These are phyloP conservation scores for Spiromastix sp. DNA, from an alignment of 2,329 filamentous ascomycete species.

Conservation along the genomic window DNA sequence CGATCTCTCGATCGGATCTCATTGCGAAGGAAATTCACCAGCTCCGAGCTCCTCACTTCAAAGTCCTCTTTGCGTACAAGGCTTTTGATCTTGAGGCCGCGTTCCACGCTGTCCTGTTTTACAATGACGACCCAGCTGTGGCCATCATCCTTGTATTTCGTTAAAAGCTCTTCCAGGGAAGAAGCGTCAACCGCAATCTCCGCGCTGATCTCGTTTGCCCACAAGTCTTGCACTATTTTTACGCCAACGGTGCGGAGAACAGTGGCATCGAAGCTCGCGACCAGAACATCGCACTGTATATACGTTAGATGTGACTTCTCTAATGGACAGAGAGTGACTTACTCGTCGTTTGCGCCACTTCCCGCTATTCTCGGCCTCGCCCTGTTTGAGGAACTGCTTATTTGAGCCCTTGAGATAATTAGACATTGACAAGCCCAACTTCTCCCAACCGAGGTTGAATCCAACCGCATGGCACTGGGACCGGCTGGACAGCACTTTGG, in stretches of 20 bases:
- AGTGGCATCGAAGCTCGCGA: constrained; percentile 74
- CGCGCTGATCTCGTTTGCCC: constrained; percentile 74
- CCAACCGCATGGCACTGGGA: constrained; percentile 75
- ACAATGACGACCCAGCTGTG: constrained; percentile 85
- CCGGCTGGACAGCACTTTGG: constrained; percentile 52
- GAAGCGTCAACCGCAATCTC: constrained; percentile 74
- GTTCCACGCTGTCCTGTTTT: constrained; percentile 52
- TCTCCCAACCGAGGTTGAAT: constrained; percentile 83
- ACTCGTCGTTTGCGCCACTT: constrained; percentile 56
- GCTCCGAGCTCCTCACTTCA: constrained; percentile 62
- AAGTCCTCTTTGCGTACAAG: constrained; percentile 69
- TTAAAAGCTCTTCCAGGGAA: constrained; percentile 62
- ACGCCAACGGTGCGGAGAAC: constrained; percentile 67
- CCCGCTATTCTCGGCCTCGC: constrained; percentile 50
- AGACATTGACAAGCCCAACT: constrained; percentile 54
- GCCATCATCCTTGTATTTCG: constrained; percentile 60
- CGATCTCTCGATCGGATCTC: constrained; percentile 74
- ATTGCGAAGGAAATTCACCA: constrained; percentile 68
- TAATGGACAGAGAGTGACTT: constrained; percentile 23
- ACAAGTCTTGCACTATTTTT: constrained; percentile 67
- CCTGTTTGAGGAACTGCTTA: constrained; percentile 56
- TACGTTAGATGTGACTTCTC: not conserved
- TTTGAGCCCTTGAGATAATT: constrained; percentile 40
- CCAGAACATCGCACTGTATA: constrained; percentile 69
- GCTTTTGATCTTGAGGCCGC: constrained; percentile 64